Conservation (phyloP, 176 grass and related monocot species). For the Alopecurus myosuroides region DNA sequence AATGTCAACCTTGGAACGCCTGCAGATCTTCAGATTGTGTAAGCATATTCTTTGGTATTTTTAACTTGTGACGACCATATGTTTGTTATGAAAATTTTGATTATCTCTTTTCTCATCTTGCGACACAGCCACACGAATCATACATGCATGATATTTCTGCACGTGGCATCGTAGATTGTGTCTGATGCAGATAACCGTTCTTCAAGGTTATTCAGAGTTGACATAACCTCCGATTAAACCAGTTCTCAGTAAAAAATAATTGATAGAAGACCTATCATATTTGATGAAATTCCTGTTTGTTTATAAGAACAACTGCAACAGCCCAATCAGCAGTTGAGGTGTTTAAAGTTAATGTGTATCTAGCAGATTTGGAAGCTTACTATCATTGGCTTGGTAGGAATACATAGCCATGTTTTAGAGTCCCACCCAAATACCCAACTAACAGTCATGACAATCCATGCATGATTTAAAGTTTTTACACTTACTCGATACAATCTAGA, state of each 20-base stretch:
- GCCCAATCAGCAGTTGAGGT: not conserved
- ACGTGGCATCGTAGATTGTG: too few relatives aligned
- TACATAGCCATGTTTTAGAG: too few relatives aligned
- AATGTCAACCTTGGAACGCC: conserved; percentile 44
- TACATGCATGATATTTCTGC: too few relatives aligned
- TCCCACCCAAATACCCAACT: not conserved
- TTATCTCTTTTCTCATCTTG: not conserved
- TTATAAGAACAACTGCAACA: not conserved
- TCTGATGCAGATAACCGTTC: too few relatives aligned
- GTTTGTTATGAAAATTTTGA: conserved; percentile 5
- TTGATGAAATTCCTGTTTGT: not conserved
- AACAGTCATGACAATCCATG: too few relatives aligned
- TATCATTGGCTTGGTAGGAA: too few relatives aligned
- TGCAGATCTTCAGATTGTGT: conserved; percentile 70
- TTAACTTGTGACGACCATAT: not conserved
- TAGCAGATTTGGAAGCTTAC: not conserved
- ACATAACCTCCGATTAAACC: not conserved
- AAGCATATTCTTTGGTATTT: conserved; percentile 20
- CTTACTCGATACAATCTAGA: too few relatives aligned
- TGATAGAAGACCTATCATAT: not conserved
- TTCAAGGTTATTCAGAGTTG: not conserved
- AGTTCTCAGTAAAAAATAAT: not conserved
- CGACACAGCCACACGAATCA: not conserved
- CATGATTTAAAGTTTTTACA: too few relatives aligned
- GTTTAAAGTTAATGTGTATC: not conserved